phyloP scores from a whole-genome alignment of 768 basidiomycete genomes.

The Polyporus arcularius region DNA sequence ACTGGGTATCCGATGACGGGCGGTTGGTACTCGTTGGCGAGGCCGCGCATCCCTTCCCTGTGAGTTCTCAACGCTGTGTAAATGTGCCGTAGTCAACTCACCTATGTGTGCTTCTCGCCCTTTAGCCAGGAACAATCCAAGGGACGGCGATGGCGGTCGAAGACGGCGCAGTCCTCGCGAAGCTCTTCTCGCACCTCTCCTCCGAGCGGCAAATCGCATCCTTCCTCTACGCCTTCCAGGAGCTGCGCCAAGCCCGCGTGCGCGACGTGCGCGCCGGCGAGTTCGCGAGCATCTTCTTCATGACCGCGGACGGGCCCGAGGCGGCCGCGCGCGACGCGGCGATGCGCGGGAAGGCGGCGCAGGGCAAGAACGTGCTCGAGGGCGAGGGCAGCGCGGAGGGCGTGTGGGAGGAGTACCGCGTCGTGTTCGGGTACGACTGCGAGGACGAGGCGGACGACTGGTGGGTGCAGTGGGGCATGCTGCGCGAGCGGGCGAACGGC shows the following conservation, averaged over 20 bases:
- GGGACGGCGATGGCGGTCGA: conserved; percentile 39
- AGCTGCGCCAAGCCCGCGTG: conserved; percentile 34
- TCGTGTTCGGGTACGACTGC: conserved; percentile 35
- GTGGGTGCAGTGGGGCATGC: conserved; percentile 37
- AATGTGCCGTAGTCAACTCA: not conserved
- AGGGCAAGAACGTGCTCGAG: conserved; percentile 24
- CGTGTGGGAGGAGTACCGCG: conserved; percentile 31
- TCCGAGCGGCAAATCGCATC: conserved; percentile 31
- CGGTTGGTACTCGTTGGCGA: conserved; percentile 36
- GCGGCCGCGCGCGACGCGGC: conserved; percentile 23
- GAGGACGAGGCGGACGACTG: conserved; percentile 39
- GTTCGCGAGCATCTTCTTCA: conserved; percentile 20
- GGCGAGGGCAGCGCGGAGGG: conserved; percentile 22
- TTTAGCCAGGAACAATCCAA: conserved; percentile 36
- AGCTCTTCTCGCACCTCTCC: conserved; percentile 39
- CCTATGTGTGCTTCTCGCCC: not conserved
- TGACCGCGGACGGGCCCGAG: conserved; percentile 20
- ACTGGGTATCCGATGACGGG: conserved; percentile 35
- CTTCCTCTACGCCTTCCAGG: conserved; percentile 37
- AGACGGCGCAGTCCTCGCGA: conserved; percentile 41
- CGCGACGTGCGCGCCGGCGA: conserved; percentile 24
- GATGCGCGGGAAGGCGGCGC: conserved; percentile 24
- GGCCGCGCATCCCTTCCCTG: conserved; percentile 40
- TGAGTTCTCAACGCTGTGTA: conserved; percentile 11
- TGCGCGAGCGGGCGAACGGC: conserved; percentile 23